Evolutionary conservation across 441 rosid species (phyloP), one percentile per base, ranked within the genome.

Genomic region (Bruguiera hainesii): DNA sequence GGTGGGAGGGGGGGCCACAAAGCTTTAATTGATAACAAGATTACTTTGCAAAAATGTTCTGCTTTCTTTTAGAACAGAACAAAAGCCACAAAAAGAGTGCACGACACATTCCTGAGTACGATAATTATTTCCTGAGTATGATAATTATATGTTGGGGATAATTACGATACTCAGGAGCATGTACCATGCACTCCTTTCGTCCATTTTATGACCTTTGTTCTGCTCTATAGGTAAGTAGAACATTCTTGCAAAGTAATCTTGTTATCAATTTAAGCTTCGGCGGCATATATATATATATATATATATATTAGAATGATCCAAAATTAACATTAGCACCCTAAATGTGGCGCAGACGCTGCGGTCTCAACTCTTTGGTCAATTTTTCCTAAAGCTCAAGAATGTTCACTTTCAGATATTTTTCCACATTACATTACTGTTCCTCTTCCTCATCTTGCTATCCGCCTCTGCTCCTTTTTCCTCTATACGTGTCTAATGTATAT

Each of bases 151-250:
- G 26, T 1, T 26, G 26, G 26, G 26, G 26, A 26, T 26, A 26
- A 26, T 26, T 26, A 2, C 1, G 2, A 26, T 26, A 26, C 26
- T 26, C 26, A 26, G 26, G 26, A 26, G 26, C 26, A 59, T 64
- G 71, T 61, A 68, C 48, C 56, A 52, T 55, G 72, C 51, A 21
- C 70, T 60, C 58, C 20, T 26, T 1, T 26, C 1, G 26, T 26
- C 26, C 26, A 26, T 39, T 39, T 39, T 11, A 8, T 8, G 5
- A 28, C 57, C 21, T 39, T 39, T 53, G 57, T 9, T 53, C 57
- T 53, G 28, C 6, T 53, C 26, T 9, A 21, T n/a, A 70, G 23
- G 46, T 11, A 70, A 30, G 31, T 37, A 18, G 57, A 21, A 7
- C 29, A 21, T 20, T 53, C 20, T 20, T 21, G 57, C 58, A 53